Evolutionary conservation across 2,329 filamentous ascomycete genomes (phyloP).

Genomic region (Cytospora piceicola): DNA sequence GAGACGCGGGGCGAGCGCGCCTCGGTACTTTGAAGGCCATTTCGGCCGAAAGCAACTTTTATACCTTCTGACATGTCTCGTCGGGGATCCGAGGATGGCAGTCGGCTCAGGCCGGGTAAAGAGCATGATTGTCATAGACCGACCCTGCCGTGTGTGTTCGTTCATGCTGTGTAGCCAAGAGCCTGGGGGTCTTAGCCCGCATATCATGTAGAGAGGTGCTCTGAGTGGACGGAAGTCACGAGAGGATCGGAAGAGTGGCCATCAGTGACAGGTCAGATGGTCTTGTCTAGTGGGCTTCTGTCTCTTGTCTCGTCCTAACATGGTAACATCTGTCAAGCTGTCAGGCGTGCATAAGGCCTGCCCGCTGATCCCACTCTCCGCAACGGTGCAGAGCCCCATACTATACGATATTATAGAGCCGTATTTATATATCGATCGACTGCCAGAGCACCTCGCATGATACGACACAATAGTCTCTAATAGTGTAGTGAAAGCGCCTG

Average conservation of each 20-base stretch:
- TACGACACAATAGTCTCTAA: not conserved
- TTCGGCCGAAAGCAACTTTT: conserved; percentile 26
- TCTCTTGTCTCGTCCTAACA: conserved; percentile 9
- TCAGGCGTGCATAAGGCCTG: too few species aligned
- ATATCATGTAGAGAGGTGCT: conserved; percentile 2
- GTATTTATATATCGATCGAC: not conserved
- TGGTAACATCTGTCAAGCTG: not conserved
- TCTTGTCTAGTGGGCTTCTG: conserved; percentile 2
- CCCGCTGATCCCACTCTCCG: not conserved
- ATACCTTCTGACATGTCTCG: conserved; percentile 11
- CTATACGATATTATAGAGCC: not conserved
- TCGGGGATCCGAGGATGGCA: conserved; percentile 14
- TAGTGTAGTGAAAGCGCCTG: not conserved
- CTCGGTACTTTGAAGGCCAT: conserved; percentile 1
- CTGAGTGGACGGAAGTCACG: conserved; percentile 9
- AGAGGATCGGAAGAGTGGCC: conserved; percentile 10
- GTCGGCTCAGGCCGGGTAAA: conserved; percentile 7
- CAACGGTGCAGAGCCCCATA: not conserved
- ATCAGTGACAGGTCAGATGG: conserved; percentile 16
- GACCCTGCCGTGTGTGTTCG: conserved; percentile 5
- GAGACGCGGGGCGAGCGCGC: conserved; percentile 8
- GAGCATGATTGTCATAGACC: conserved; percentile 2
- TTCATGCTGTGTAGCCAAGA: conserved; percentile 8
- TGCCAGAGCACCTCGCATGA: not conserved
- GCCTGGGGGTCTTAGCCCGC: conserved; percentile 3